These are phyloP conservation scores for Juncus effusus DNA, from an alignment of 176 grass and related monocot genomes.

Conservation along the genomic window DNA sequence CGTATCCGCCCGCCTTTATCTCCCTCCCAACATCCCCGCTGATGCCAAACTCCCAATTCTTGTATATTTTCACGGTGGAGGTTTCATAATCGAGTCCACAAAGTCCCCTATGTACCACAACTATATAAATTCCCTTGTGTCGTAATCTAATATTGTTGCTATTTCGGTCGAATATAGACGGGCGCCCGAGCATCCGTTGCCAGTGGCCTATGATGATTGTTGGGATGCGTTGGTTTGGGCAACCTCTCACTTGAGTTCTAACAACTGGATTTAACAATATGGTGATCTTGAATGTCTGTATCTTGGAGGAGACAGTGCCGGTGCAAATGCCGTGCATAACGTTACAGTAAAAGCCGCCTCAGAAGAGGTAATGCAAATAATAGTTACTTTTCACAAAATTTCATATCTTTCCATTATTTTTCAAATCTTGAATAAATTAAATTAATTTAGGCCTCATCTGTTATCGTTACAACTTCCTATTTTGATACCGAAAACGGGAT, in stretches of 20 bases:
- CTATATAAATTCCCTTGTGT: conserved; percentile 40
- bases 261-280: conserved; percentile 47
- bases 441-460: conserved; percentile 26
- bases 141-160: conserved; percentile 25
- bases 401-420: neutral
- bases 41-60: conserved; percentile 30
- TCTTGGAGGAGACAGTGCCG: conserved; percentile 63
- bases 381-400: no score
- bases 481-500: conserved; percentile 56
- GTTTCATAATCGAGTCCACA: no score
- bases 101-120: neutral
- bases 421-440: conserved; percentile 35
- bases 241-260: conserved; percentile 8
- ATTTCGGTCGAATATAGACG: conserved; percentile 63
- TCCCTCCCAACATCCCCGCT: conserved; percentile 6
- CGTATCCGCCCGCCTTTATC: conserved; percentile 27
- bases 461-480: conserved; percentile 49
- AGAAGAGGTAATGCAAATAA: neutral
- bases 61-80: conserved; percentile 43
- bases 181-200: conserved; percentile 61
- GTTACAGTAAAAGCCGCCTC: conserved; percentile 25
- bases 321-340: conserved; percentile 52
- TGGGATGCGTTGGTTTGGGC: conserved; percentile 52
- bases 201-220: conserved; percentile 48
- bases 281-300: conserved; percentile 46